A percentile compares a stretch with the other conserved stretches of the same genome.
These are phyloP conservation scores for Prunus mira DNA, from an alignment of 306 rosid genomes.

Conservation along the genomic window DNA sequence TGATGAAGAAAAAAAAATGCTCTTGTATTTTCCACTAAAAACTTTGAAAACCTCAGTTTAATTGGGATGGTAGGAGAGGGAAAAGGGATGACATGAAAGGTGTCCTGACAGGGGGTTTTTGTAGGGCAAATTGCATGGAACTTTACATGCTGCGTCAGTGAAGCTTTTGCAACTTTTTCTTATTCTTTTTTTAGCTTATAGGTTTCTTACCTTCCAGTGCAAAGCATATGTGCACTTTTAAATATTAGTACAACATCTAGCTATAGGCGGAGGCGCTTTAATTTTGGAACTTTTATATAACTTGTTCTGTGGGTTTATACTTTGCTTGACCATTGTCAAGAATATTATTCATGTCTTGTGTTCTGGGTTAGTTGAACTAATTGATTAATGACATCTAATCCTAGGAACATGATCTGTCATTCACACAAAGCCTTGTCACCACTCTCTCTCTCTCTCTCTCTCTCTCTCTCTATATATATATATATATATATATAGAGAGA, in stretches of 20 bases:
- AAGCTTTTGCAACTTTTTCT: constrained; percentile 61
- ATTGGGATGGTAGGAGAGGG: not conserved
- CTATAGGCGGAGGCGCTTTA: constrained; percentile 9
- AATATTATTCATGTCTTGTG: constrained; percentile 84
- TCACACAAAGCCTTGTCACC: not conserved
- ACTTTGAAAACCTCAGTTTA: not conserved
- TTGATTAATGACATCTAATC: not conserved
- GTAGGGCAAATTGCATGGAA: constrained; percentile 55
- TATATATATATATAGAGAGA: no score
- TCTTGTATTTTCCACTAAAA: not conserved
- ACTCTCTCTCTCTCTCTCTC: not conserved
- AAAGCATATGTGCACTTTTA: constrained; percentile 62
- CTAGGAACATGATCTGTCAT: not conserved
- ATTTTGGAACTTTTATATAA: constrained; percentile 25
- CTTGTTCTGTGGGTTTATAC: constrained; percentile 55
- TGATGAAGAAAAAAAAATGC: not conserved
- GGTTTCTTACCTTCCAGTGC: constrained; percentile 67
- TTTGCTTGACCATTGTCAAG: constrained; percentile 54
- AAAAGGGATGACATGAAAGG: constrained; percentile 33
- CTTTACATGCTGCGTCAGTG: constrained; percentile 48
- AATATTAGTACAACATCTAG: not conserved
- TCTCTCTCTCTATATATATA: not conserved
- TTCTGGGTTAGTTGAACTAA: constrained; percentile 27
- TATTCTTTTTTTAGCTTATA: constrained; percentile 35
- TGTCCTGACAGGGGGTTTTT: constrained; percentile 43